These are phyloP conservation scores for Fagus sylvatica DNA, from an alignment of 306 rosid genomes.

Conservation along the genomic window DNA sequence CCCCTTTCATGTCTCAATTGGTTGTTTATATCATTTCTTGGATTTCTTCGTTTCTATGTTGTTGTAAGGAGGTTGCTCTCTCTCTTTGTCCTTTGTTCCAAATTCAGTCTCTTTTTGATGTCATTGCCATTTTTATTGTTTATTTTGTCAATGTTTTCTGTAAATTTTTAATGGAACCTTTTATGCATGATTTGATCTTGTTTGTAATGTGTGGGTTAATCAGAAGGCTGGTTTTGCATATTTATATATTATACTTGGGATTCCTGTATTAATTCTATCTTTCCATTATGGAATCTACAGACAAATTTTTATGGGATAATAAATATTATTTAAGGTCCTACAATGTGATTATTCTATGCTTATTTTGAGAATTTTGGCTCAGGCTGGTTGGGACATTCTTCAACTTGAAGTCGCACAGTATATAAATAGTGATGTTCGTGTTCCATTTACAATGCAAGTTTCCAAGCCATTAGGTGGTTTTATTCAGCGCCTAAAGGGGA, in stretches of 20 bases:
- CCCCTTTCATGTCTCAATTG: background rate
- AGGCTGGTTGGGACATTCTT: slow-evolving; percentile 68
- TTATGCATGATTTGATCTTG: background rate
- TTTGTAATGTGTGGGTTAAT: background rate
- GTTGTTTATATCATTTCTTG: background rate
- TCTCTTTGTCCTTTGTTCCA: background rate
- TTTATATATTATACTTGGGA: background rate
- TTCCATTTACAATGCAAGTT: slow-evolving; percentile 43
- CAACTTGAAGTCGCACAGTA: slow-evolving; percentile 79
- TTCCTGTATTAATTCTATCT: background rate
- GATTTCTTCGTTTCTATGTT: background rate
- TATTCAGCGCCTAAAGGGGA: slow-evolving; percentile 92
- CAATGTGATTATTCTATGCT: slow-evolving; percentile 24
- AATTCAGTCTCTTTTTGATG: background rate
- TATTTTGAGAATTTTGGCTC: slow-evolving; percentile 33
- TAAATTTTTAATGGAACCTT: background rate
- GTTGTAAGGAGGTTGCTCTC: background rate
- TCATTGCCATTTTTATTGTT: background rate
- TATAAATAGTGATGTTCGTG: slow-evolving; percentile 81
- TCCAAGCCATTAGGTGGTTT: slow-evolving; percentile 65
- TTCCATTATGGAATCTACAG: background rate
- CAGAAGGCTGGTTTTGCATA: background rate
- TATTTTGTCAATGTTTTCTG: background rate
- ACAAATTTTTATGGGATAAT: background rate
- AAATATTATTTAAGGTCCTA: background rate